Conservation (phyloP, 2,329 filamentous ascomycete species). For the Clonostachys sp. region DNA sequence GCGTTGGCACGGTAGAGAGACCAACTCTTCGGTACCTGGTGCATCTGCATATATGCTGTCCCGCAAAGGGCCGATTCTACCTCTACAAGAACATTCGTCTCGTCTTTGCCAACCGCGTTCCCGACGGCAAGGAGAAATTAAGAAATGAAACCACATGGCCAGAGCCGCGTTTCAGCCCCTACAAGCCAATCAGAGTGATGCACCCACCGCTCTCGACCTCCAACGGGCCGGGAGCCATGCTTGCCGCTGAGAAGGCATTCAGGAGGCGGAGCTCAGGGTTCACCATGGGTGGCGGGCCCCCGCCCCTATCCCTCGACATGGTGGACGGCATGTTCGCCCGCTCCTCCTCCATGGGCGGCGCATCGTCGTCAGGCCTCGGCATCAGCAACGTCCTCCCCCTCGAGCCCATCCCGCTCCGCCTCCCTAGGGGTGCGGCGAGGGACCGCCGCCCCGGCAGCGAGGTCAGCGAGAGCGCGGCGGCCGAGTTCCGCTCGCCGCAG, state of each 20-base stretch:
- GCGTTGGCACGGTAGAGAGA: constrained; percentile 33
- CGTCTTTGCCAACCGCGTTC: constrained; percentile 94
- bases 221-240: constrained; percentile 38
- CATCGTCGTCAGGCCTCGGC: constrained; percentile 7
- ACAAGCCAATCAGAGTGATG: constrained; percentile 64
- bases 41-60: constrained; percentile 89
- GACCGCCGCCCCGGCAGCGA: constrained; percentile 18
- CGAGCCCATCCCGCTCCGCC: constrained; percentile 47
- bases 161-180: constrained; percentile 80
- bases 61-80: constrained; percentile 77
- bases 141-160: constrained; percentile 86
- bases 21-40: constrained; percentile 85
- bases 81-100: constrained; percentile 90
- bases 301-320: constrained; percentile 15
- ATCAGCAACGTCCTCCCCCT: constrained; percentile 28
- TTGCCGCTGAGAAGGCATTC: constrained; percentile 55
- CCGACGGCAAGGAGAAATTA: constrained; percentile 90
- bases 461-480: constrained; percentile 15
- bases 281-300: constrained; percentile 18
- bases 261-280: constrained; percentile 53
- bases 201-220: constrained; percentile 27
- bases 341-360: constrained; percentile 5
- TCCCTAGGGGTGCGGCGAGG: neutral
- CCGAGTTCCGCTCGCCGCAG: constrained; percentile 13
- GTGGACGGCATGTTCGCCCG: constrained; percentile 19